Evolutionary conservation across 2,329 filamentous ascomycete genomes (phyloP), one percentile per base, ranked within the genome.

Genomic region (Pleomassaria siparia): DNA sequence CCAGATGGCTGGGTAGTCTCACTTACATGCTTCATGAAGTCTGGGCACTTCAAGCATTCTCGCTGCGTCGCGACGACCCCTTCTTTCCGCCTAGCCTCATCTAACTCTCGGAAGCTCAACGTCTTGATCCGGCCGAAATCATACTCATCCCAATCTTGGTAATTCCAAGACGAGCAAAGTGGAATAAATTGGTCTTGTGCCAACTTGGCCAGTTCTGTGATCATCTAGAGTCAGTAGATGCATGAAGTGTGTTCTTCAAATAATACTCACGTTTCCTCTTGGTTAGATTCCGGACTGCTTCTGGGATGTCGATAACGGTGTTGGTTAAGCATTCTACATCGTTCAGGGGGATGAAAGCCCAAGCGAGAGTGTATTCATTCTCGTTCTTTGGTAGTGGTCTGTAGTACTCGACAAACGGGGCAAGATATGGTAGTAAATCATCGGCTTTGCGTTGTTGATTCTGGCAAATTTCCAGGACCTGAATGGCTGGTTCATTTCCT

Each of bases 1-100:
- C 16, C 22, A 33, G 11, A 9, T 36, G 7, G 15, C 2, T 9
- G 42, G 29, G 16, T 33, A 21, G 12, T 18, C 39, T 6, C n/a
- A 80, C 87, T 79, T 75, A 91, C 88, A 69, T 99, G 94, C 72
- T 95, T 92, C 53, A 94, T 68, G 71, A 97, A 95, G 42, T 87
- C 72, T 0, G 85, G 82, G 63, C 94, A 99, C 29, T 78, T 72
- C 18, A 88, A 71, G 51, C 87, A 88, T 21, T 82, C 77, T 30
- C 85, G 83, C 20, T 79, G 76, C 48, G 86, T 79, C n/a, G 86
- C 84, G 46, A 77, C 78, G 33, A 75, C 72, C 8, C 84, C 84
- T 52, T 86, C 80, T 50, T 84, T 80, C 30, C 77, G 76, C 40
- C 94, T 80, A 69, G 87, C 84, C 51, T 88, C 84, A 6, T 95